phyloP scores from a whole-genome alignment of 768 basidiomycete genomes.

The Russula sp. region DNA sequence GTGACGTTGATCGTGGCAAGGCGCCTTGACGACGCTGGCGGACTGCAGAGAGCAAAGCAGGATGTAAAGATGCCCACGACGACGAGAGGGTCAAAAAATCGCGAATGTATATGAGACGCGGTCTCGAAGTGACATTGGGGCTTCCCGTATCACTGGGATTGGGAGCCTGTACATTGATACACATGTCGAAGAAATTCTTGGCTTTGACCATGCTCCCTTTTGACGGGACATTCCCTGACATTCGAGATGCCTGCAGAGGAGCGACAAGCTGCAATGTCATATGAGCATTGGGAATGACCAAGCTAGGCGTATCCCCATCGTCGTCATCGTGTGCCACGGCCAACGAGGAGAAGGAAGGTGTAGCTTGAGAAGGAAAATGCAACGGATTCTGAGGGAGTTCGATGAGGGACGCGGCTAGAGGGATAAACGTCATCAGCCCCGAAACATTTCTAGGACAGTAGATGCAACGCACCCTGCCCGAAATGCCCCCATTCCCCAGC shows the following conservation, averaged over 20 bases:
- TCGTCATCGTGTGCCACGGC: conserved; percentile 33
- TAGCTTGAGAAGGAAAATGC: conserved; percentile 43
- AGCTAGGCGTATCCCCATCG: conserved; percentile 38
- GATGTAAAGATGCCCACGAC: conserved; percentile 72
- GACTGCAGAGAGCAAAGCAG: conserved; percentile 71
- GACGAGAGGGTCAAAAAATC: conserved; percentile 72
- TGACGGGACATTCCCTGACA: background rate
- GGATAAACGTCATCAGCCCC: background rate
- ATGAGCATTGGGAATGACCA: conserved; percentile 27
- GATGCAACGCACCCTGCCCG: conserved; percentile 52
- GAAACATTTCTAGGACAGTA: background rate
- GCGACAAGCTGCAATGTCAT: conserved; percentile 43
- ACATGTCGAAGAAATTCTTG: conserved; percentile 67
- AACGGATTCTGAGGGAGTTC: conserved; percentile 69
- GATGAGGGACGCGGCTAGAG: conserved; percentile 57
- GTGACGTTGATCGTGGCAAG: conserved; percentile 50
- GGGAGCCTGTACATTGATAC: conserved; percentile 52
- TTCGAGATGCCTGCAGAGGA: conserved; percentile 26
- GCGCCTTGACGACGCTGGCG: conserved; percentile 64
- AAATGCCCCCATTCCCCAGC: conserved; percentile 85
- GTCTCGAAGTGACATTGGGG: conserved; percentile 30
- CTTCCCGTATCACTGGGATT: conserved; percentile 23
- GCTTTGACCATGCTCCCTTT: conserved; percentile 34
- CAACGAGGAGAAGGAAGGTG: conserved; percentile 26
- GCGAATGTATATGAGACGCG: conserved; percentile 77